Conservation (phyloP, 257 asterid genomes). For the Perilla frutescens region DNA sequence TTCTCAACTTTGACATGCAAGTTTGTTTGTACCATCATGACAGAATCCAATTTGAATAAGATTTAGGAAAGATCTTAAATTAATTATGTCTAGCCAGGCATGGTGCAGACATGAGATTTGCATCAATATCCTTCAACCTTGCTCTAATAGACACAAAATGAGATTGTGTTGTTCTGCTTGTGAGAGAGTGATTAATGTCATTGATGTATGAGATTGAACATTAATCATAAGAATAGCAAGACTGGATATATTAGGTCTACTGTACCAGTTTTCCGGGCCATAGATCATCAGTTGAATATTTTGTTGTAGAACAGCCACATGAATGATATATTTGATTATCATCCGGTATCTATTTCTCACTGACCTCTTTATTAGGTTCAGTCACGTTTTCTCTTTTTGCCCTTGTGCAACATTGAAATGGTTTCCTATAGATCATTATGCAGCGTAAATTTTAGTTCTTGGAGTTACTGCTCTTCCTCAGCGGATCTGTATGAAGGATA, state of each 20-base stretch:
- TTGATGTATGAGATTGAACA: not conserved
- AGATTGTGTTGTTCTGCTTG: slow-evolving; percentile 5
- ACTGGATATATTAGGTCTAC: not conserved
- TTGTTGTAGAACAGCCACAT: not conserved
- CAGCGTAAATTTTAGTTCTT: not conserved
- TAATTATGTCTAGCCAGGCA: not conserved
- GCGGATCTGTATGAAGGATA: not conserved
- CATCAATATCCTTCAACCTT: no score
- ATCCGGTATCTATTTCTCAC: not conserved
- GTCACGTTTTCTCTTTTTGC: slow-evolving; percentile 12
- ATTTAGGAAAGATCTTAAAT: not conserved
- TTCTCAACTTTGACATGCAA: slow-evolving; percentile 11
- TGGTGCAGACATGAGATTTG: no score
- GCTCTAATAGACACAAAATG: no score
- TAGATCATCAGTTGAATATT: not conserved
- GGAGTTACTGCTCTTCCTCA: slow-evolving; percentile 1
- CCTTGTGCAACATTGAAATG: not conserved
- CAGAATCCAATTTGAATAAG: slow-evolving; percentile 30
- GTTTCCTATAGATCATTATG: not conserved
- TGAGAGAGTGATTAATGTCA: not conserved
- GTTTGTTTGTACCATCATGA: slow-evolving; percentile 25
- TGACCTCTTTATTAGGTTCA: not conserved
- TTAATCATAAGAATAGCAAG: not conserved
- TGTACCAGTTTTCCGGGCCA: not conserved
- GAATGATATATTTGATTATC: not conserved